Conservation (phyloP, 108 stramenopile species). For the Licmophora abbreviata region DNA sequence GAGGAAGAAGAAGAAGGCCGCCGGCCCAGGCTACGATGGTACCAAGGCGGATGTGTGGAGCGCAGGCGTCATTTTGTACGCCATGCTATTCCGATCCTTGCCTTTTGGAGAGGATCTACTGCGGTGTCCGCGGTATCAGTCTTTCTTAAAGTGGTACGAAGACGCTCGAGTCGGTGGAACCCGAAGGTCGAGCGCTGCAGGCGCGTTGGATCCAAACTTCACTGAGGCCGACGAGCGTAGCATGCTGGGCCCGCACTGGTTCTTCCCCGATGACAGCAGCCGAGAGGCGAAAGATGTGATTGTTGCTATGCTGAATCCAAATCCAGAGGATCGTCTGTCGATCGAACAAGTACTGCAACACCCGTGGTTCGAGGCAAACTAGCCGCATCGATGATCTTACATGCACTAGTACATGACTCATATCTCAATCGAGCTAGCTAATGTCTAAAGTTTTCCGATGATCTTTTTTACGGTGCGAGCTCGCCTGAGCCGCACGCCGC, state of each 20-base stretch:
- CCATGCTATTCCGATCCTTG: constrained; percentile 80
- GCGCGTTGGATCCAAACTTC: constrained; percentile 49
- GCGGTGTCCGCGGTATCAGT: constrained; percentile 82
- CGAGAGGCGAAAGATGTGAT: constrained; percentile 71
- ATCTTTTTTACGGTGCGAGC: no score
- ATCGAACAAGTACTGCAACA: constrained; percentile 67
- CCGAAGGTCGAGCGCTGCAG: constrained; percentile 43
- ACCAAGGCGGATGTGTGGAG: constrained; percentile 91
- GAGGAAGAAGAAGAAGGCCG: constrained; percentile 2
- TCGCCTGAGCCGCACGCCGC: no score
- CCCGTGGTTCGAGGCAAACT: constrained; percentile 72
- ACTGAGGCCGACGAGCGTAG: constrained; percentile 61
- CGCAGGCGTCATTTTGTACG: constrained; percentile 89
- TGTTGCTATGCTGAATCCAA: constrained; percentile 82
- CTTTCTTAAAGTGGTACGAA: constrained; percentile 79
- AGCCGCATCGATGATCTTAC: no score
- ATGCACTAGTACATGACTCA: no score
- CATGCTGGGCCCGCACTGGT: constrained; percentile 77
- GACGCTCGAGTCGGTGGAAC: constrained; percentile 48
- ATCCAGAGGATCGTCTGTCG: constrained; percentile 53
- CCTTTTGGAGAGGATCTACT: constrained; percentile 86
- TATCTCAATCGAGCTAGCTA: no score
- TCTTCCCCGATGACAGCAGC: constrained; percentile 58
- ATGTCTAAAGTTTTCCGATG: no score
- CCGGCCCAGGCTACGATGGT: constrained; percentile 69